phyloP scores from a whole-genome alignment of 73 alveolate genomes.

The Stentor coeruleus region DNA sequence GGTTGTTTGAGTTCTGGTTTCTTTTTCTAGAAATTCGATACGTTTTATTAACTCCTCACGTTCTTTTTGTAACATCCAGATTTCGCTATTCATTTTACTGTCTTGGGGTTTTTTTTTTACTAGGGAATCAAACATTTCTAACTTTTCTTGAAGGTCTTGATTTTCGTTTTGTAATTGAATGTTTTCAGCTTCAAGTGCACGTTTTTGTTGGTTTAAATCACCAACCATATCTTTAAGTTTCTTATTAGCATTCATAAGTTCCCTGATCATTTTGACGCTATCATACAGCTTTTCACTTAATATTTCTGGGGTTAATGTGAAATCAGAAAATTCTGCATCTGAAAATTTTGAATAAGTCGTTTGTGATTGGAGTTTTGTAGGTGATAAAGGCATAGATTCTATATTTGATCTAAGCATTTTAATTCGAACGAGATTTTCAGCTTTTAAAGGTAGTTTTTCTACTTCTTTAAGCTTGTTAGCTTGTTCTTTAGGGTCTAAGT shows the following conservation, averaged over 20 bases:
- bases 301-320: conserved; percentile 27
- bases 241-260: conserved; percentile 33
- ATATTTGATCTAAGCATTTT: no score
- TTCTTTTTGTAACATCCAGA: background rate
- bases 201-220: background rate
- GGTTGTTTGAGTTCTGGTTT: conserved; percentile 3
- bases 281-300: conserved; percentile 45
- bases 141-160: background rate
- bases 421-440: background rate
- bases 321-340: conserved; percentile 1
- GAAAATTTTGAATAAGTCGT: no score
- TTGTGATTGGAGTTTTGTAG: background rate
- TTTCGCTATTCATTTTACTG: background rate
- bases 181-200: background rate
- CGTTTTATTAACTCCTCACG: background rate
- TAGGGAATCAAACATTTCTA: background rate
- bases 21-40: conserved; percentile 6
- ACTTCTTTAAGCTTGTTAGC: no score
- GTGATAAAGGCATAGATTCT: background rate
- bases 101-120: background rate
- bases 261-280: conserved; percentile 41
- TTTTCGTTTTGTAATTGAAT: conserved; percentile 4
- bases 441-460: background rate
- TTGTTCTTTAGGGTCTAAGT: background rate
- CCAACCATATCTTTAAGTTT: conserved; percentile 26